phyloP scores from a whole-genome alignment of 2,329 filamentous ascomycete species.

The Nothophoma quercina region DNA sequence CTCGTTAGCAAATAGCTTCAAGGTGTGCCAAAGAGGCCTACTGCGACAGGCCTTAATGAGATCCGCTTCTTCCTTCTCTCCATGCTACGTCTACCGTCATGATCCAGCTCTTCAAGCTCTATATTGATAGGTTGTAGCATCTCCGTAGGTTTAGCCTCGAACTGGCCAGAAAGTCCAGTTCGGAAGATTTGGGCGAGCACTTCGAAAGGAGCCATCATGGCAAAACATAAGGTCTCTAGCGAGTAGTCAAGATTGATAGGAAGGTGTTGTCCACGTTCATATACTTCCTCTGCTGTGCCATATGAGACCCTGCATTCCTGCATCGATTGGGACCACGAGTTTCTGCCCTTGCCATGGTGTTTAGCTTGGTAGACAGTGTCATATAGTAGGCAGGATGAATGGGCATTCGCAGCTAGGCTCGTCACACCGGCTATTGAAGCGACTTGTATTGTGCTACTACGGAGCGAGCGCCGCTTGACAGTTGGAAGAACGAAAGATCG shows the following conservation, averaged over 20 bases:
- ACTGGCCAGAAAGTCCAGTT: background rate
- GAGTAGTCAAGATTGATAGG: background rate
- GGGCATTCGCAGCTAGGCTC: background rate
- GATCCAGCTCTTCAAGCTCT: constrained; percentile 11
- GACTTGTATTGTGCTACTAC: background rate
- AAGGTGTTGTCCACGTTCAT: background rate
- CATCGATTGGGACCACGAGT: constrained; percentile 4
- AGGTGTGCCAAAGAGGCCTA: background rate
- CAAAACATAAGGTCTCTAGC: background rate
- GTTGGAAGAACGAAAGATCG: background rate
- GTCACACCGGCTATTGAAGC: background rate
- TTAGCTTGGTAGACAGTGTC: background rate
- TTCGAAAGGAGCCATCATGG: background rate
- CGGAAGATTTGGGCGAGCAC: background rate
- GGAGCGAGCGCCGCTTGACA: background rate
- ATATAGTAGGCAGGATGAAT: background rate
- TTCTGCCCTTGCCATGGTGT: constrained; percentile 9
- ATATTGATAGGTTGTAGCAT: constrained; percentile 1
- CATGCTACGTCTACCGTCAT: background rate
- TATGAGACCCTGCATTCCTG: constrained; percentile 10
- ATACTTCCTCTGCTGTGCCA: background rate
- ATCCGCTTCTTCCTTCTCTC: background rate
- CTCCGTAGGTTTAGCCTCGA: background rate
- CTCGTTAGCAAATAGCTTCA: background rate
- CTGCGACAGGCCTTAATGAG: constrained; percentile 2